Evolutionary conservation across 139 green algal species (phyloP), one percentile per base, ranked within the genome.

Genomic region (Micromonas pusilla): DNA sequence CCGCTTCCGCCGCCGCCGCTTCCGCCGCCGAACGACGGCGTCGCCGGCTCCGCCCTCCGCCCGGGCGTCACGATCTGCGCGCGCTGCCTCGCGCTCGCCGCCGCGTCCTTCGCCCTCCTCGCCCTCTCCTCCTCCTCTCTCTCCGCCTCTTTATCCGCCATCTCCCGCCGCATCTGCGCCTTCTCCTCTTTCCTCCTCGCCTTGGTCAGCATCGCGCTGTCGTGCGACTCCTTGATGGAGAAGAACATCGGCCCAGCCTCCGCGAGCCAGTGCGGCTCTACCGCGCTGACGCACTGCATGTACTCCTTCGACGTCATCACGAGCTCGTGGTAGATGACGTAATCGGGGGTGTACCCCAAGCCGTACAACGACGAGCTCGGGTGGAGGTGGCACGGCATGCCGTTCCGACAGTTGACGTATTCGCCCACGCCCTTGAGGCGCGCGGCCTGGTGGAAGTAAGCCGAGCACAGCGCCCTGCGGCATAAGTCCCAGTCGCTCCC

Each of bases 161-260:
- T 72, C 31, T 79, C 73, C 33, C 16, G 2, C 73, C 57, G 20
- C 73, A 71, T 79, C 52, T 60, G 30, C 39, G 16, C 87, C 81
- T 91, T 90, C 54, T 91, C 81, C 26, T 84, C 87, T 25, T 80
- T 83, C 86, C 94, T 84, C 84, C 91, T 93, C 67, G 89, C 86
- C 31, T 86, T 84, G 80, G 91, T 85, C 70, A 97, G 90, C 80
- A 96, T 80, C 23, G 91, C 80, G 33, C 84, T 91, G 9, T 83
- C 88, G 81, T 96, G 86, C 4, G 64, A 80, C 20, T 87, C 89
- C 88, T 97, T 98, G 82, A 98, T 89, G 74, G 76, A 91, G 83
- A 97, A 99, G 87, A 99, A 99, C 88, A 97, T 97, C 72, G 95
- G 95, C 20, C 95, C 95, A 73, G 97, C 74, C 87, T 99, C 95